phyloP scores from a whole-genome alignment of 1,284 basidiomycete species.

The Agaricales sp. region DNA sequence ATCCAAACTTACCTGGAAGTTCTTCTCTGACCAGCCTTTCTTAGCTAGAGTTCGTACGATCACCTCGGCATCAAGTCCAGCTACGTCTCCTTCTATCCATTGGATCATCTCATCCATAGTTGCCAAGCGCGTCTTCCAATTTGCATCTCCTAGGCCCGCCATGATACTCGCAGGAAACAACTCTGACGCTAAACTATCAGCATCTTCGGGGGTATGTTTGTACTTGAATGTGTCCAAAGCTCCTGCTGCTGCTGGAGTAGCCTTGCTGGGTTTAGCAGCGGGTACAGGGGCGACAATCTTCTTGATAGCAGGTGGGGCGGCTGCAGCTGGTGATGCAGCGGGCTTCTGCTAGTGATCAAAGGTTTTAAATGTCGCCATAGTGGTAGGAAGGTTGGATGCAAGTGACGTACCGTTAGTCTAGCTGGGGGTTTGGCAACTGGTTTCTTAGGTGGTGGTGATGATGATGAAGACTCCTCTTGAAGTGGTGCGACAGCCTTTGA shows the following conservation, averaged over 20 bases:
- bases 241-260: constrained; percentile 34
- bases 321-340: constrained; percentile 17
- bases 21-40: constrained; percentile 97
- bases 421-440: constrained; percentile 38
- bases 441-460: constrained; percentile 28
- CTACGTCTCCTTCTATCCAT: constrained; percentile 71
- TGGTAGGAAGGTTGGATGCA: constrained; percentile 36
- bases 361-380: constrained; percentile 31
- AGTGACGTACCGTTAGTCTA: constrained; percentile 30
- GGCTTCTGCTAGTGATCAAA: constrained; percentile 11
- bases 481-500: constrained; percentile 19
- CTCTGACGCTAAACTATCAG: constrained; percentile 72
- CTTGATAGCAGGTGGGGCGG: constrained; percentile 31
- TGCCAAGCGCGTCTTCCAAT: constrained; percentile 90
- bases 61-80: constrained; percentile 79
- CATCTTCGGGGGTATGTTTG: constrained; percentile 88
- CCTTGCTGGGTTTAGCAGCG: constrained; percentile 40
- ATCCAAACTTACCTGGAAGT: constrained; percentile 72
- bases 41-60: constrained; percentile 86
- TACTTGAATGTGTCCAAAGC: constrained; percentile 83
- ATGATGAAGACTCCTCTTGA: constrained; percentile 22
- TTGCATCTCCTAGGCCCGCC: constrained; percentile 70
- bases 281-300: constrained; percentile 29
- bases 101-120: constrained; percentile 79
- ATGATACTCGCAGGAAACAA: constrained; percentile 67